Base-by-base conservation (phyloP, 805 yeast genomes). In the Zygosaccharomyces lentus region DNA sequence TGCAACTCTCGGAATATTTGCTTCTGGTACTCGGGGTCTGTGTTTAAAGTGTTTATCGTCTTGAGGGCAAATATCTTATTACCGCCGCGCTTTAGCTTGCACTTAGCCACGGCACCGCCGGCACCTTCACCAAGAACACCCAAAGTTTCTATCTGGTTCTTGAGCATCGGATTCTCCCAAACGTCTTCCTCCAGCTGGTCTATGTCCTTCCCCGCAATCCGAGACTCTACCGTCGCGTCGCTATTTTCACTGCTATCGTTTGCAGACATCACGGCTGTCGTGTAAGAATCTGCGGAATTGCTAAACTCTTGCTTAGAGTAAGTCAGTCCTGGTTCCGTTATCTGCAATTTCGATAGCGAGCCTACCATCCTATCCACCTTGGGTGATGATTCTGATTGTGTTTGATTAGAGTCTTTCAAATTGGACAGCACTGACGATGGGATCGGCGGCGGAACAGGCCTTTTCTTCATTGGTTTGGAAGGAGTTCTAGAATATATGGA, bases 1-100 rank as follows among this genome's bases (percentile, higher is more conserved):
- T 88, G 95, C 47, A 93, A 70, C 62, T 91, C 99, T 43, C 99
- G 75, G 47, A 91, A 74, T 26, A 93, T 87, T 65, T 93, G 98
- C 55, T 84, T 84, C 62, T 89, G 96, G 31, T 87, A 75, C 46
- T 86, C 95, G 0, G 95, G 93, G 55, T 87, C 83, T 6, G 71
- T 69, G 44, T 70, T 70, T n/a, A 63, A 50, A 9, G 75, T 68
- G 34, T 71, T 69, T 16, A 73, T 72, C 2, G 72, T 71, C 49
- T 81, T 91, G 49, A 93, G 68, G 1, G 99, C 99, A 74, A 91
- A 91, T 4, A 89, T 72, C 26, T 78, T 77, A 19, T 71, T 62
- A 7, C 85, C 83, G 35, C 75, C 58, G 16, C 27, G 27, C 46
- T 69, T 71, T 43, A 91, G 70, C 47, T 70, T 70, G 65, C 98